Evolutionary conservation across 805 yeast species (phyloP).

Genomic region (Naumovozyma baii): DNA sequence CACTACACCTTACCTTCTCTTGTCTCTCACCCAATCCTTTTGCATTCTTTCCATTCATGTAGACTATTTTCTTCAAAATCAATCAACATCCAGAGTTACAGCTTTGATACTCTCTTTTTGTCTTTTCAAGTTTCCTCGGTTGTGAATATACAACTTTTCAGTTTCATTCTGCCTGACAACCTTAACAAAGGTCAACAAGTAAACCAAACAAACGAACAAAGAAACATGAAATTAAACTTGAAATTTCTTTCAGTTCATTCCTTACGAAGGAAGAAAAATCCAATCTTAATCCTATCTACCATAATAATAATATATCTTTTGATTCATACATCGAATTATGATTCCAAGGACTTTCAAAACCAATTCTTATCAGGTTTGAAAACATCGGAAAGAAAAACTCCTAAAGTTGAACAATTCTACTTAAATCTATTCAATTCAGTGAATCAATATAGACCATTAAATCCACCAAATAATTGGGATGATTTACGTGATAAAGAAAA

Average conservation of each 20-base stretch:
- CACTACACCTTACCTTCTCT: too few species aligned
- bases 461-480: slow-evolving; percentile 1
- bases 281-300: not conserved
- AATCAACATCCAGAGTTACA: too few species aligned
- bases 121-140: too few species aligned
- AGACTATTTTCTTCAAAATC: too few species aligned
- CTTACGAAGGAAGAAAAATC: not conserved
- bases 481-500: slow-evolving; percentile 4
- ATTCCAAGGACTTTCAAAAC: not conserved
- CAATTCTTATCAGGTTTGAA: not conserved
- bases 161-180: too few species aligned
- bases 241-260: not conserved
- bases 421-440: slow-evolving; percentile 1
- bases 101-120: too few species aligned
- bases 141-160: too few species aligned
- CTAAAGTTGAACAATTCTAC: not conserved
- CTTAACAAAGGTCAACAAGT: too few species aligned
- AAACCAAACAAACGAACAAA: too few species aligned
- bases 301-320: not conserved
- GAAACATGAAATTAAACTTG: too few species aligned
- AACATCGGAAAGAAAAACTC: not conserved
- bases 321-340: not conserved
- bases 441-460: not conserved
- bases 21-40: too few species aligned
- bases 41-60: too few species aligned